Evolutionary conservation across 2,329 filamentous ascomycete genomes (phyloP).

Genomic region (Saccharata proteae): DNA sequence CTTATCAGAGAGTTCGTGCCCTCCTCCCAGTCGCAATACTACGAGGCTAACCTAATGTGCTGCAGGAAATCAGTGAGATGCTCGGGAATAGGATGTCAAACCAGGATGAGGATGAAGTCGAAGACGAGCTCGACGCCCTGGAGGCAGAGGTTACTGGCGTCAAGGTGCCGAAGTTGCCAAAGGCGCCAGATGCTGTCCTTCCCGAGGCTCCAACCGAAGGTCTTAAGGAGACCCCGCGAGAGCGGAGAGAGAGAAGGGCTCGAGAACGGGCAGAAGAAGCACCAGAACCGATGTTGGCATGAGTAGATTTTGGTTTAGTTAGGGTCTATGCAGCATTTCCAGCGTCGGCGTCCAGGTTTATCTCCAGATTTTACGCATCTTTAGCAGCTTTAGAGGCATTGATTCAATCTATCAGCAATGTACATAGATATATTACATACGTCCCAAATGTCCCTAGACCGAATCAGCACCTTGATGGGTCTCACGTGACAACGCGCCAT

Average conservation of each 20-base stretch:
- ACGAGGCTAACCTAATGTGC: no score
- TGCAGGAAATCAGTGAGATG: slow-evolving; percentile 82
- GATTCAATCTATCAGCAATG: no score
- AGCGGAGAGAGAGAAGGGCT: slow-evolving; percentile 21
- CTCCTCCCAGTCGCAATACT: slow-evolving; percentile 1
- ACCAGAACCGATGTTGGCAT: slow-evolving; percentile 25
- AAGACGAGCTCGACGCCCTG: slow-evolving; percentile 81
- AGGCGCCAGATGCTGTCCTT: slow-evolving; percentile 20
- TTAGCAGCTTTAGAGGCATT: no score
- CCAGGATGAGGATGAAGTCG: slow-evolving; percentile 94
- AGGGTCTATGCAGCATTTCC: slow-evolving; percentile 11
- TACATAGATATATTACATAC: no score
- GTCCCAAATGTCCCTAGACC: no score
- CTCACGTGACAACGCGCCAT: no score
- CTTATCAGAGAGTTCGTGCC: slow-evolving; percentile 67
- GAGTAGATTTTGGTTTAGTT: slow-evolving; percentile 4
- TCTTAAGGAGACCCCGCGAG: slow-evolving; percentile 19
- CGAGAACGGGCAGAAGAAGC: slow-evolving; percentile 18
- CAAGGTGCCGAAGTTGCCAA: slow-evolving; percentile 28
- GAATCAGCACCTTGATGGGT: no score
- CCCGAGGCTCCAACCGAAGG: slow-evolving; percentile 5
- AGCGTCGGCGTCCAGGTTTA: slow-evolving; percentile 25
- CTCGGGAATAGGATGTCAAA: slow-evolving; percentile 79
- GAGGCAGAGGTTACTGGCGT: slow-evolving; percentile 48
- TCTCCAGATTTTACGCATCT: no score